These are phyloP conservation scores for Fusarium irregulare DNA, from an alignment of 2,329 filamentous ascomycete species.

Conservation along the genomic window DNA sequence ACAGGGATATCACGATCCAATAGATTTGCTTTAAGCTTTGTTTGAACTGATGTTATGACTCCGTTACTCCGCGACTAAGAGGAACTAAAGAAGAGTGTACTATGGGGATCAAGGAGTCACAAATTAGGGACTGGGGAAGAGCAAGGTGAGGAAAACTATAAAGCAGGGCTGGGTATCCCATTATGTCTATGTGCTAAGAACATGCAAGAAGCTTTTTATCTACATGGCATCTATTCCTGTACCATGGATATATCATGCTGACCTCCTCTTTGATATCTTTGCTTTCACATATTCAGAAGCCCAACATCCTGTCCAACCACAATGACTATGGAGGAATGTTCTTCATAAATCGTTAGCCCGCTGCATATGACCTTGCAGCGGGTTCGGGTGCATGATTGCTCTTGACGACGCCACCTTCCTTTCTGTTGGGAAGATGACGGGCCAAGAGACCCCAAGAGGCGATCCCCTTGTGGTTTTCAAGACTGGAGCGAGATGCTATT, in stretches of 20 bases:
- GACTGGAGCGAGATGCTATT: conserved; percentile 25
- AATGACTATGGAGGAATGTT: conserved; percentile 33
- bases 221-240: conserved; percentile 40
- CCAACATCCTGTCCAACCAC: conserved; percentile 31
- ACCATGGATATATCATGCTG: conserved; percentile 25
- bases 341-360: conserved; percentile 38
- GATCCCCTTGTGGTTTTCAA: conserved; percentile 12
- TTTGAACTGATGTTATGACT: conserved; percentile 41
- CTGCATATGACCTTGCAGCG: conserved; percentile 30
- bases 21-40: conserved; percentile 39
- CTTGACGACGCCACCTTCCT: conserved; percentile 30
- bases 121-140: conserved; percentile 8
- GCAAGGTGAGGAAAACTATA: conserved; percentile 42
- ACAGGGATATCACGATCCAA: conserved; percentile 40
- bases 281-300: conserved; percentile 38
- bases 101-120: conserved; percentile 27
- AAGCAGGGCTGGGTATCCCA: conserved; percentile 44
- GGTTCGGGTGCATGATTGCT: conserved; percentile 32
- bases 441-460: conserved; percentile 11
- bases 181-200: conserved; percentile 44
- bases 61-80: conserved; percentile 32
- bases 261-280: conserved; percentile 30
- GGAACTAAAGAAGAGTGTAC: conserved; percentile 25
- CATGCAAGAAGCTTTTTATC: conserved; percentile 42
- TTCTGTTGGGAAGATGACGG: conserved; percentile 8